phyloP scores from a whole-genome alignment of 2,329 filamentous ascomycete species.

The Aureobasidium sp. region DNA sequence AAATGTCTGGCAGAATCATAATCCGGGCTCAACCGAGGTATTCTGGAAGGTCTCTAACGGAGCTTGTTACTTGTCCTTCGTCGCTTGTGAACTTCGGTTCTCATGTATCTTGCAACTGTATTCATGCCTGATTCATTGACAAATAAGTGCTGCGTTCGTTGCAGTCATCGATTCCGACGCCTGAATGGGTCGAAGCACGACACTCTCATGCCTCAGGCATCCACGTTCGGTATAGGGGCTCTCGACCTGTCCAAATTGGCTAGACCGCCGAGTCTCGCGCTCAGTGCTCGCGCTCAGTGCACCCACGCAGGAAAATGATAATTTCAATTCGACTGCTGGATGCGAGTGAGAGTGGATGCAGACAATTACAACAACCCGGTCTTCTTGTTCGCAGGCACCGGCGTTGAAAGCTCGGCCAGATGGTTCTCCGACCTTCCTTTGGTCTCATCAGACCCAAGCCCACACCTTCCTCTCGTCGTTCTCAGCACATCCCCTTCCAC shows the following conservation, averaged over 20 bases:
- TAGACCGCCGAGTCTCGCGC: slow-evolving; percentile 7
- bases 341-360: background rate
- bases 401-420: background rate
- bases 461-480: background rate
- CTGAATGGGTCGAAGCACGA: no score
- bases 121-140: no score
- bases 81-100: no score
- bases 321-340: background rate
- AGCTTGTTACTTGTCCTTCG: no score
- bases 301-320: background rate
- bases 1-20: no score
- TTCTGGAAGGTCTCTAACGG: no score
- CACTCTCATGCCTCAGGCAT: background rate
- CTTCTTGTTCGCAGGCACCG: background rate
- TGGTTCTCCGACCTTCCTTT: background rate
- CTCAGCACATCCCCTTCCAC: background rate
- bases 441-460: no score
- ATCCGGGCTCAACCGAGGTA: no score
- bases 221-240: background rate
- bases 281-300: slow-evolving; percentile 1
- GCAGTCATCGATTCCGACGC: no score
- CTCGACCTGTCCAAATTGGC: background rate
- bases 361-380: background rate
- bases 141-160: no score
- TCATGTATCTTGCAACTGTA: no score